These are phyloP conservation scores for Phytophthora fragariaefolia DNA, from an alignment of 352 stramenopile species.

Conservation along the genomic window DNA sequence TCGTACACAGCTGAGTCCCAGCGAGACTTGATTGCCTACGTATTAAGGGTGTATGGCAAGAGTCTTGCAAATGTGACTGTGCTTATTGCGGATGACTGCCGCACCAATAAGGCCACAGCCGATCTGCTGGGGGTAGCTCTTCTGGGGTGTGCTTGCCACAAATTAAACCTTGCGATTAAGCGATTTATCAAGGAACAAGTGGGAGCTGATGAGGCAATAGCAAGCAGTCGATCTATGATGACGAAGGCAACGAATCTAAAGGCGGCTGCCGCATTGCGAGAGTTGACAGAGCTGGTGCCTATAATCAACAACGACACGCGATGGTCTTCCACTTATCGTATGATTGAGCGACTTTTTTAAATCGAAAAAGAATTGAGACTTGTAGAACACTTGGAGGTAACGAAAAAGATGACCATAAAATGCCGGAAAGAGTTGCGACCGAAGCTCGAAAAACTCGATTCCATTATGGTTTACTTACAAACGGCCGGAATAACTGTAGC, in stretches of 20 bases:
- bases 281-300: neutral
- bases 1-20: neutral
- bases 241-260: neutral
- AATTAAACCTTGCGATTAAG: neutral
- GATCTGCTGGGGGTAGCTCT: neutral
- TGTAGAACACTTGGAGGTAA: neutral
- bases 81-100: neutral
- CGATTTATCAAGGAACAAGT: neutral
- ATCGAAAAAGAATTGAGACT: neutral
- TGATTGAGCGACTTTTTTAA: neutral
- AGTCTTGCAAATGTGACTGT: neutral
- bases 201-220: neutral
- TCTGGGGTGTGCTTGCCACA: neutral
- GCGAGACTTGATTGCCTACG: neutral
- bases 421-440: neutral
- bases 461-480: neutral
- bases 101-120: neutral
- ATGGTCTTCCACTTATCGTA: neutral
- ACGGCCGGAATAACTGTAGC: neutral
- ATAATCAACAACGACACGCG: conserved; percentile 4
- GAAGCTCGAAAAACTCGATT: neutral
- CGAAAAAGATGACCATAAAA: neutral
- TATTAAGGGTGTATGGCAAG: neutral
- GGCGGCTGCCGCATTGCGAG: neutral
- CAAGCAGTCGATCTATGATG: neutral